phyloP scores from a whole-genome alignment of 495 filamentous ascomycete species.

The Penicillium longicatenatum region DNA sequence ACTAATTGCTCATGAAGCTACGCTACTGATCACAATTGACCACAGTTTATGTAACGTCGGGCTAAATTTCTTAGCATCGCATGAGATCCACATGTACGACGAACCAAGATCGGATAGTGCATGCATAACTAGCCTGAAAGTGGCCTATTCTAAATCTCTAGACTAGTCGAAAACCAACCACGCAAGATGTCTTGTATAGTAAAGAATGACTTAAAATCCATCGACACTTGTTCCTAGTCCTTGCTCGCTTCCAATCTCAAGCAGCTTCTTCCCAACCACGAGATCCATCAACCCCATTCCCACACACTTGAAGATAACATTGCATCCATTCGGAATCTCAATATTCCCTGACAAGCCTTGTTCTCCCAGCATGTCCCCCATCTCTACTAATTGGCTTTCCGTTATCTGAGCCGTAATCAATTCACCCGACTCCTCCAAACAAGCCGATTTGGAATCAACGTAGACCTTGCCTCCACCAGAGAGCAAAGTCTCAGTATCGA shows the following conservation, averaged over 20 bases:
- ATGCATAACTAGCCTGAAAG: not conserved
- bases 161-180: not conserved
- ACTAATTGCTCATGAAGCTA: too few relatives aligned
- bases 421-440: constrained; percentile 85
- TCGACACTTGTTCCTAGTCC: constrained; percentile 69
- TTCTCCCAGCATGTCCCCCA: constrained; percentile 75
- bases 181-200: not conserved
- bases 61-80: not conserved
- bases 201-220: constrained; percentile 54
- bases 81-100: not conserved
- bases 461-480: constrained; percentile 73
- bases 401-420: constrained; percentile 72
- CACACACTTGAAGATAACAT: constrained; percentile 62
- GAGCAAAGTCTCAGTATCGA: constrained; percentile 75
- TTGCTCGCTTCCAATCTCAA: constrained; percentile 69
- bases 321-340: constrained; percentile 50
- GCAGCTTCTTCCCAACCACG: constrained; percentile 64
- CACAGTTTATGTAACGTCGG: not conserved
- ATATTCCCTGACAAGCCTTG: constrained; percentile 25
- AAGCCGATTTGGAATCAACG: constrained; percentile 80
- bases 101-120: not conserved
- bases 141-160: not conserved
- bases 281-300: constrained; percentile 53
- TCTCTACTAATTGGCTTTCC: constrained; percentile 73
- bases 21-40: too few relatives aligned